These are phyloP conservation scores for Xerocomellus amylosporus DNA, from an alignment of 768 basidiomycete genomes.

Conservation along the genomic window DNA sequence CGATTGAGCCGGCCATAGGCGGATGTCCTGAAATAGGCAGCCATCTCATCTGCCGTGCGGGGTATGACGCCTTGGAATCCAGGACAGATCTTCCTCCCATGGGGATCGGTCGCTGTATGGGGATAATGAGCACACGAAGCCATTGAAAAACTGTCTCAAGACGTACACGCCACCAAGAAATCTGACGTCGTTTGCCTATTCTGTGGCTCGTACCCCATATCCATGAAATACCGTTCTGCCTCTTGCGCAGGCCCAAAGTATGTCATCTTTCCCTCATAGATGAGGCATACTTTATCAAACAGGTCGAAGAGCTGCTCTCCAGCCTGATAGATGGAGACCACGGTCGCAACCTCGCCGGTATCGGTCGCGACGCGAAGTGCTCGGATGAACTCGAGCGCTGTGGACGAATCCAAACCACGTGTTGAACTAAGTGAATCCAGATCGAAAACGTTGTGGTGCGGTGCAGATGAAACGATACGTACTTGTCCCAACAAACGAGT, in stretches of 20 bases:
- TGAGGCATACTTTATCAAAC: slow-evolving; percentile 49
- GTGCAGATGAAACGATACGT: slow-evolving; percentile 11
- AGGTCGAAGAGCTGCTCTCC: slow-evolving; percentile 61
- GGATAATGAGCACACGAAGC: neutral
- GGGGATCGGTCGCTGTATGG: slow-evolving; percentile 53
- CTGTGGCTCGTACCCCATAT: slow-evolving; percentile 43
- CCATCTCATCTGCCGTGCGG: slow-evolving; percentile 57
- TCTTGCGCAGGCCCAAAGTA: slow-evolving; percentile 6
- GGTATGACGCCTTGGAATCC: slow-evolving; percentile 44
- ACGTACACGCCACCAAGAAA: slow-evolving; percentile 48
- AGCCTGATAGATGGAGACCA: slow-evolving; percentile 87
- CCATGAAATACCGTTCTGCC: neutral
- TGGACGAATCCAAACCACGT: slow-evolving; percentile 63
- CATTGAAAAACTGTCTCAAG: slow-evolving; percentile 27
- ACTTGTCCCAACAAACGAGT: slow-evolving; percentile 80
- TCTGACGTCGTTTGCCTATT: slow-evolving; percentile 60
- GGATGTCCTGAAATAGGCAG: slow-evolving; percentile 43
- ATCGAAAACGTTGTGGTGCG: neutral
- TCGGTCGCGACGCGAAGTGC: slow-evolving; percentile 66
- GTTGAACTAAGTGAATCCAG: slow-evolving; percentile 47
- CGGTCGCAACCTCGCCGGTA: slow-evolving; percentile 48
- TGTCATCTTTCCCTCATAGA: slow-evolving; percentile 7
- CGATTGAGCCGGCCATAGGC: slow-evolving; percentile 40
- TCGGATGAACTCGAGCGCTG: slow-evolving; percentile 69
- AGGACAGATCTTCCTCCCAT: slow-evolving; percentile 49